These are phyloP conservation scores for Mycena amicta DNA, from an alignment of 768 basidiomycete species.

Conservation along the genomic window DNA sequence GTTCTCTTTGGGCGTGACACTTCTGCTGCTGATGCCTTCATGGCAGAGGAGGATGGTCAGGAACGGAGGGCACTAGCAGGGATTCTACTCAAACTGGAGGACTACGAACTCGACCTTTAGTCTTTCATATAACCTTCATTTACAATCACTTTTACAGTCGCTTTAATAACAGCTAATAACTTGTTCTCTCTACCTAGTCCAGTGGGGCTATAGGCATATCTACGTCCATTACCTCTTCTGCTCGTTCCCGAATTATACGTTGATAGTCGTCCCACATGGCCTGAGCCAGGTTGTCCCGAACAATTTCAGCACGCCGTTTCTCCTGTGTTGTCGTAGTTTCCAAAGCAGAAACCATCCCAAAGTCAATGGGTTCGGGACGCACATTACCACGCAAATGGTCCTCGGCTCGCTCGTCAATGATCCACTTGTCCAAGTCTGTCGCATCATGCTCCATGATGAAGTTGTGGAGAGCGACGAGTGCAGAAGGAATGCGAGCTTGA, in stretches of 20 bases:
- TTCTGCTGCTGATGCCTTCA: too few species aligned
- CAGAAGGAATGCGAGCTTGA: constrained; percentile 28
- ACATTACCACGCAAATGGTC: constrained; percentile 14
- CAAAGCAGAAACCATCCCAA: constrained; percentile 12
- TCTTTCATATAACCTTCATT: too few species aligned
- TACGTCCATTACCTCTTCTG: not conserved
- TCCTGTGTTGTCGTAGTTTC: constrained; percentile 8
- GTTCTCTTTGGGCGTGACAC: too few species aligned
- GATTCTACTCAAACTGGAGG: too few species aligned
- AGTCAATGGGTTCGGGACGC: not conserved
- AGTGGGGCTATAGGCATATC: not conserved
- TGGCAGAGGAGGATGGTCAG: too few species aligned
- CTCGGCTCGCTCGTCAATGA: constrained; percentile 11
- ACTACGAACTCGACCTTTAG: too few species aligned
- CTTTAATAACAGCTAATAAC: not conserved
- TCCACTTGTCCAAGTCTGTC: constrained; percentile 25
- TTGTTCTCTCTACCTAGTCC: not conserved
- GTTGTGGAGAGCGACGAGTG: constrained; percentile 30
- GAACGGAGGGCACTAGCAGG: too few species aligned
- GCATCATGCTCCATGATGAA: constrained; percentile 30
- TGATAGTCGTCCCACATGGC: constrained; percentile 8
- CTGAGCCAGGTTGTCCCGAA: constrained; percentile 1
- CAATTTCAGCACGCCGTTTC: constrained; percentile 9
- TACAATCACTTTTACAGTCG: not conserved
- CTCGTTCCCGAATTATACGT: not conserved